Evolutionary conservation across 192 early-diverging fungal genomes (phyloP).

Genomic region (Entophlyctis luteolus): DNA sequence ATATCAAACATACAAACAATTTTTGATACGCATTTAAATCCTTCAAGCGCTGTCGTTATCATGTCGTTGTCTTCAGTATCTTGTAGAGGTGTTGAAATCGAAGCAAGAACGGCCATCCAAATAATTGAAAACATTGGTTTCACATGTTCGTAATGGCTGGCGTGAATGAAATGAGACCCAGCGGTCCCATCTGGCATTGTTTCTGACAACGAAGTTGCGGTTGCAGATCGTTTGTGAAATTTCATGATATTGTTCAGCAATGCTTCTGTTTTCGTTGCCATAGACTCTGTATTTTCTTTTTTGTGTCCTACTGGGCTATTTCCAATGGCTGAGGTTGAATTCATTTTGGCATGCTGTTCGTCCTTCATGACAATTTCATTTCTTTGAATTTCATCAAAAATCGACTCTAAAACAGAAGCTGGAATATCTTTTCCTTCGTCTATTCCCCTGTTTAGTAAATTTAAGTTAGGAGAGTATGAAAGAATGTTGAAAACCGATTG

Average conservation of each 20-base stretch:
- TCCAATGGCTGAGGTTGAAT: not conserved
- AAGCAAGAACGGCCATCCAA: conserved; percentile 85
- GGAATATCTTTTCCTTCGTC: conserved; percentile 80
- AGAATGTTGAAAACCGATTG: conserved; percentile 51
- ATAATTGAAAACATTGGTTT: conserved; percentile 86
- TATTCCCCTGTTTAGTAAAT: conserved; percentile 57
- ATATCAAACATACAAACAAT: conserved; percentile 87
- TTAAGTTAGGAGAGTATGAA: not conserved
- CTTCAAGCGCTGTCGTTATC: conserved; percentile 54
- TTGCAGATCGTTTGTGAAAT: conserved; percentile 11
- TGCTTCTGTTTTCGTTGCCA: conserved; percentile 51
- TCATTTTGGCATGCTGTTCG: conserved; percentile 53
- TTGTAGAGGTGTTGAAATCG: conserved; percentile 78
- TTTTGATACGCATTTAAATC: conserved; percentile 75
- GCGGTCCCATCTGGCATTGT: not conserved
- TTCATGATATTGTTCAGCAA: conserved; percentile 45
- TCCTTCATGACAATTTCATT: conserved; percentile 96
- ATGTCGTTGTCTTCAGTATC: conserved; percentile 73
- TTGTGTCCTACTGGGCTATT: not conserved
- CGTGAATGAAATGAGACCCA: conserved; percentile 31
- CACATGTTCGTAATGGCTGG: conserved; percentile 80
- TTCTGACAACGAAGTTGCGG: not conserved
- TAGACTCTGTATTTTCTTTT: conserved; percentile 29
- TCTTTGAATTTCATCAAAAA: conserved; percentile 77
- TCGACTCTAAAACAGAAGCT: conserved; percentile 58